A percentile compares a stretch with the other conserved stretches of the same genome.
Evolutionary conservation across 1,284 basidiomycete species (phyloP).

Genomic region (Cryptococcus amylolentus): DNA sequence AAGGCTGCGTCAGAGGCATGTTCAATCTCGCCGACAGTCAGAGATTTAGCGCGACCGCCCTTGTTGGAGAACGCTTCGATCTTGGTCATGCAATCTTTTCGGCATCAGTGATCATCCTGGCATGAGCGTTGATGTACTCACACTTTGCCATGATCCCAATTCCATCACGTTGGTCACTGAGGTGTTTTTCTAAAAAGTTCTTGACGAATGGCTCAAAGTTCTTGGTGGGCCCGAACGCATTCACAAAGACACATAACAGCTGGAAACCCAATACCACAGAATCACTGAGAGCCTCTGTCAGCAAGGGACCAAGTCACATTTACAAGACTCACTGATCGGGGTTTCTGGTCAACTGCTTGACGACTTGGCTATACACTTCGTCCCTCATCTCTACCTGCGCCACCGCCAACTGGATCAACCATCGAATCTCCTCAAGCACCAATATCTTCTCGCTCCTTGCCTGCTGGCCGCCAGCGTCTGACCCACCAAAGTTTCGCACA

Average conservation of each 20-base stretch:
- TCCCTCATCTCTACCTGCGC: conserved; percentile 76
- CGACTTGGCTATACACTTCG: conserved; percentile 84
- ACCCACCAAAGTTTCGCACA: not conserved
- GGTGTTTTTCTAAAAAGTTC: conserved; percentile 68
- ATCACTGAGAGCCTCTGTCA: conserved; percentile 55
- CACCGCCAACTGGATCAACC: conserved; percentile 74
- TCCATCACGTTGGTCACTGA: conserved; percentile 59
- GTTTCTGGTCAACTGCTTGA: conserved; percentile 84
- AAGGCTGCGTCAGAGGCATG: conserved; percentile 87
- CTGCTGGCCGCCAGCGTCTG: not conserved
- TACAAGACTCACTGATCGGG: conserved; percentile 61
- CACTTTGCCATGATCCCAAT: conserved; percentile 83
- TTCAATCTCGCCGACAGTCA: conserved; percentile 76
- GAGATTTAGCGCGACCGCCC: conserved; percentile 76
- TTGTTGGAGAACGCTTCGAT: conserved; percentile 69
- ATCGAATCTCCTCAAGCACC: conserved; percentile 77
- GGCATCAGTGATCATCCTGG: not conserved
- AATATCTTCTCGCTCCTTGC: conserved; percentile 33
- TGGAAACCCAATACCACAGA: conserved; percentile 87
- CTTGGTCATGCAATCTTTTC: conserved; percentile 63
- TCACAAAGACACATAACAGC: conserved; percentile 76
- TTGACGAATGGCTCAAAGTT: conserved; percentile 79
- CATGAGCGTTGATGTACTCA: conserved; percentile 20
- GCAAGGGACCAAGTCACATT: not conserved
- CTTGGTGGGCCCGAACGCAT: conserved; percentile 85